Conservation (phyloP, 2,329 filamentous ascomycete species). For the Fusarium veterinarium region DNA sequence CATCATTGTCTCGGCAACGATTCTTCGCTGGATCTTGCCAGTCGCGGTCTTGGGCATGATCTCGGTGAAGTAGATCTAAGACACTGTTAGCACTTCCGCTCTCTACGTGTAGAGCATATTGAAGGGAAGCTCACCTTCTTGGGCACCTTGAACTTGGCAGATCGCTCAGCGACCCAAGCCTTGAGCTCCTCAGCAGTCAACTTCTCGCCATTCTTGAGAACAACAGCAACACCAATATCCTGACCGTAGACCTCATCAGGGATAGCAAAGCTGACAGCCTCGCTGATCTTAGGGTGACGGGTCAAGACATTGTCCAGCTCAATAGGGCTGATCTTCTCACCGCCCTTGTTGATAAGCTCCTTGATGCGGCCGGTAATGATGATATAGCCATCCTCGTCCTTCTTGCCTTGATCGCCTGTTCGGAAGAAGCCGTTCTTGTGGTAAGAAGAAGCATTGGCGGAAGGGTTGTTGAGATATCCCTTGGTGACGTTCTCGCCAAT, state of each 20-base stretch:
- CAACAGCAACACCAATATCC: slow-evolving; percentile 81
- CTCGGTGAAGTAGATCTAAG: slow-evolving; percentile 80
- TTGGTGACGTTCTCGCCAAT: slow-evolving; percentile 84
- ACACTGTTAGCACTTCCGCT: not conserved
- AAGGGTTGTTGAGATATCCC: slow-evolving; percentile 85
- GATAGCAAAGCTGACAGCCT: slow-evolving; percentile 86
- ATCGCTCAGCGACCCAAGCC: slow-evolving; percentile 73
- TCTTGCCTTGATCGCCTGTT: slow-evolving; percentile 87
- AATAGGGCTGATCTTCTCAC: slow-evolving; percentile 90
- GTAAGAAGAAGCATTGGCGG: slow-evolving; percentile 80
- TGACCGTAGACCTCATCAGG: slow-evolving; percentile 87
- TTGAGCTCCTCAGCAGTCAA: slow-evolving; percentile 71
- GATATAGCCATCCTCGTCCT: slow-evolving; percentile 83
- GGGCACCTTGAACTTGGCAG: slow-evolving; percentile 87
- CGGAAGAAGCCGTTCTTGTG: slow-evolving; percentile 84
- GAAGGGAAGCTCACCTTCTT: slow-evolving; percentile 71
- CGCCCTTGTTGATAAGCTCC: slow-evolving; percentile 91
- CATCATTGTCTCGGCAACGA: slow-evolving; percentile 87
- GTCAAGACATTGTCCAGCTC: slow-evolving; percentile 86
- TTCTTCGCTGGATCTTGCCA: slow-evolving; percentile 86
- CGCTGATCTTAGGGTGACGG: slow-evolving; percentile 77
- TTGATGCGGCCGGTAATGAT: slow-evolving; percentile 93
- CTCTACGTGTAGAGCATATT: not conserved
- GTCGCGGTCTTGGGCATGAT: slow-evolving; percentile 93
- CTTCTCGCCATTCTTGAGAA: slow-evolving; percentile 73